A percentile compares a stretch with the other conserved stretches of the same genome.
phyloP scores from a whole-genome alignment of 345 rosid genomes.

The Toxicodendron radicans region DNA sequence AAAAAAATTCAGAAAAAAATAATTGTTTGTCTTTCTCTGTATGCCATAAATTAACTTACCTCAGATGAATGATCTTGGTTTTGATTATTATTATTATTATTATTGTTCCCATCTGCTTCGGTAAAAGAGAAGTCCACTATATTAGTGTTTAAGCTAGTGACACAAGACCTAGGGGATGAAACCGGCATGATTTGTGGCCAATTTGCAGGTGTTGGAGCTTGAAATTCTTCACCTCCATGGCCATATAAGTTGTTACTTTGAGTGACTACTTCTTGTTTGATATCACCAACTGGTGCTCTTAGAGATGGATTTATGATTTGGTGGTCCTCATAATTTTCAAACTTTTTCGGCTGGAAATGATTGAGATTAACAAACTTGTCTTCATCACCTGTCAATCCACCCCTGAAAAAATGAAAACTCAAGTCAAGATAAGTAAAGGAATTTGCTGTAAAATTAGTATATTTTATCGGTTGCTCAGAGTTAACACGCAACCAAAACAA shows the following conservation, averaged over 20 bases:
- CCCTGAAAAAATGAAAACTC: slow-evolving; percentile 28
- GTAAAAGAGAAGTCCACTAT: slow-evolving; percentile 44
- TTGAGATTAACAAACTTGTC: slow-evolving; percentile 29
- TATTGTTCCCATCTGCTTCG: slow-evolving; percentile 19
- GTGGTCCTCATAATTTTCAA: slow-evolving; percentile 44
- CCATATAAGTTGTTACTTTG: slow-evolving; percentile 32
- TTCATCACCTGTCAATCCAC: slow-evolving; percentile 39
- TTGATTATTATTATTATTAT: slow-evolving; percentile 16
- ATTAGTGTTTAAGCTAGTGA: slow-evolving; percentile 34
- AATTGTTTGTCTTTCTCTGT: neutral
- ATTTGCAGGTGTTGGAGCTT: slow-evolving; percentile 14
- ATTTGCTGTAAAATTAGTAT: too few species aligned
- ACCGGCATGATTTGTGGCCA: slow-evolving; percentile 34
- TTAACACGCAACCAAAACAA: too few species aligned
- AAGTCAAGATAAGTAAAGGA: neutral
- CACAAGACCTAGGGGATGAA: slow-evolving; percentile 51
- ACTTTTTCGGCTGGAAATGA: slow-evolving; percentile 33
- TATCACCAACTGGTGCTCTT: slow-evolving; percentile 23
- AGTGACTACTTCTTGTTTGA: slow-evolving; percentile 50
- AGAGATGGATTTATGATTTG: slow-evolving; percentile 35
- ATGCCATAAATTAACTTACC: slow-evolving; percentile 19
- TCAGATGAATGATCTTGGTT: slow-evolving; percentile 40
- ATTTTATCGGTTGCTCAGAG: too few species aligned
- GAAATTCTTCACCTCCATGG: slow-evolving; percentile 37
- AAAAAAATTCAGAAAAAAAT: neutral